phyloP scores from a whole-genome alignment of 1,139 yeast species.

The Suhomyces chickasaworum region DNA sequence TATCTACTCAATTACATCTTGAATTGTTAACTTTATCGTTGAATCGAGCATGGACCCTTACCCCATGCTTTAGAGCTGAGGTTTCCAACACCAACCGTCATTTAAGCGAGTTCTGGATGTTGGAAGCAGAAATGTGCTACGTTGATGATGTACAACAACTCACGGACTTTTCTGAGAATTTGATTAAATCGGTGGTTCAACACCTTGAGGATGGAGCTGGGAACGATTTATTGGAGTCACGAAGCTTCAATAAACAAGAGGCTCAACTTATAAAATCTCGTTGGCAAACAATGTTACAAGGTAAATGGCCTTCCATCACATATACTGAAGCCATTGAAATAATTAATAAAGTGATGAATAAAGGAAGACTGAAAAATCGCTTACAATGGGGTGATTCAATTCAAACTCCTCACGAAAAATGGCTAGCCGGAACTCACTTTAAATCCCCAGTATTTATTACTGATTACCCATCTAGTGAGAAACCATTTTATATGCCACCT shows the following conservation, averaged over 20 bases:
- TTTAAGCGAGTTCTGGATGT: conserved; percentile 95
- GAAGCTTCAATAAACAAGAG: conserved; percentile 41
- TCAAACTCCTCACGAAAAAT: conserved; percentile 87
- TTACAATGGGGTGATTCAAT: conserved; percentile 71
- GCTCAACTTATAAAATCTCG: conserved; percentile 23
- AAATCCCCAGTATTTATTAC: conserved; percentile 84
- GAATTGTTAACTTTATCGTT: conserved; percentile 79
- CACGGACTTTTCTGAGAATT: conserved; percentile 64
- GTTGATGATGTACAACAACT: conserved; percentile 59
- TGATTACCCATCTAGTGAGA: conserved; percentile 75
- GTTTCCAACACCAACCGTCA: conserved; percentile 89
- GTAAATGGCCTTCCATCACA: conserved; percentile 70
- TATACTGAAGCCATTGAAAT: conserved; percentile 71
- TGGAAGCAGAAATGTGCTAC: conserved; percentile 87
- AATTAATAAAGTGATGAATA: conserved; percentile 40
- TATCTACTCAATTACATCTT: conserved; percentile 87
- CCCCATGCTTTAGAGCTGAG: conserved; percentile 96
- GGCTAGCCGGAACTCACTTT: conserved; percentile 73
- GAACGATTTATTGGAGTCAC: conserved; percentile 44
- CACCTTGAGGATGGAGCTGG: conserved; percentile 37
- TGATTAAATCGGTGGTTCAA: conserved; percentile 60
- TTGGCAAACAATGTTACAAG: conserved; percentile 32
- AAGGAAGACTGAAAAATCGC: conserved; percentile 27
- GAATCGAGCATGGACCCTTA: conserved; percentile 81
- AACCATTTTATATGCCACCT: conserved; percentile 89